phyloP scores from a whole-genome alignment of 305 asterid species.

The Plantago lanceolata region DNA sequence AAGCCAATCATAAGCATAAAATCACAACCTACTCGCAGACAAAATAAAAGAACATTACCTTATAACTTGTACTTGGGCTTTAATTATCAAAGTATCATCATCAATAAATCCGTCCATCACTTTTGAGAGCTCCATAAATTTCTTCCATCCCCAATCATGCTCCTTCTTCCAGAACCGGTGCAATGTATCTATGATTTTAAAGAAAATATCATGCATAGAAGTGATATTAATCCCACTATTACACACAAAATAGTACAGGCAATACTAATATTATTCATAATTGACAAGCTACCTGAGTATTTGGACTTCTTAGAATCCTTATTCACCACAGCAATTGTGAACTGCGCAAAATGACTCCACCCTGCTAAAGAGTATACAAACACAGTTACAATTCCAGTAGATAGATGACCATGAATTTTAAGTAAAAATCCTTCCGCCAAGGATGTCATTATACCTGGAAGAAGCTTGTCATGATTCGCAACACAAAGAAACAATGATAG shows the following conservation, averaged over 20 bases:
- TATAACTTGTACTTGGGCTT: slow-evolving; percentile 18
- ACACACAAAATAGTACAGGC: neutral
- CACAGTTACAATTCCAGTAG: neutral
- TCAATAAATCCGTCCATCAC: slow-evolving; percentile 85
- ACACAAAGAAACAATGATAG: slow-evolving; percentile 95
- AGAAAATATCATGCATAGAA: slow-evolving; percentile 12
- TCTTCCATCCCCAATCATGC: slow-evolving; percentile 99
- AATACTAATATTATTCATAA: neutral
- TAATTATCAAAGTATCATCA: slow-evolving; percentile 29
- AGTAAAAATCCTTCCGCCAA: neutral
- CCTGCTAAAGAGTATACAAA: slow-evolving; percentile 36
- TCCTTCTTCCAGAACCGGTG: slow-evolving; percentile 97
- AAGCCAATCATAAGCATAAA: too few species aligned
- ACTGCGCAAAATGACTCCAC: slow-evolving; percentile 98
- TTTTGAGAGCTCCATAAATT: slow-evolving; percentile 96
- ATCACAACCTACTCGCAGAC: slow-evolving; percentile 1
- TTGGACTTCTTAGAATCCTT: slow-evolving; percentile 95
- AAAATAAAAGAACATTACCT: slow-evolving; percentile 1
- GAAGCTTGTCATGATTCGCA: slow-evolving; percentile 97
- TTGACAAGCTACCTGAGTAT: slow-evolving; percentile 61
- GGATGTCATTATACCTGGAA: slow-evolving; percentile 58
- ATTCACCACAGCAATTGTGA: slow-evolving; percentile 91
- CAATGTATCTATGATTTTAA: slow-evolving; percentile 59
- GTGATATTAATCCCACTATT: neutral
- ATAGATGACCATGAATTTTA: neutral